Conservation (phyloP, 306 rosid species). For the Gillenia trifoliata region DNA sequence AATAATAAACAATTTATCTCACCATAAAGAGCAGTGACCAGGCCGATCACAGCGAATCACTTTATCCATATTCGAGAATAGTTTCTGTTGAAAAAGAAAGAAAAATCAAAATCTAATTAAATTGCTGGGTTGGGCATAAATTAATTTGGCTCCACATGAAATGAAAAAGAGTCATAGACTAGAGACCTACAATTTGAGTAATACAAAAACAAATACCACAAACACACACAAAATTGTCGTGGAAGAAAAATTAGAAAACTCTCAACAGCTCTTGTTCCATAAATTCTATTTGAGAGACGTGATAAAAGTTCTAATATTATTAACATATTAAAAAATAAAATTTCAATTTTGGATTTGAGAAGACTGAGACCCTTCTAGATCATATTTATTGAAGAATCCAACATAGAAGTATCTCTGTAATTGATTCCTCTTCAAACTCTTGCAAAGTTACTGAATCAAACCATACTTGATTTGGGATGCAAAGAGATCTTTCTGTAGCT, state of each 20-base stretch:
- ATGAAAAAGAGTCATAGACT: neutral
- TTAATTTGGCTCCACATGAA: neutral
- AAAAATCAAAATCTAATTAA: neutral
- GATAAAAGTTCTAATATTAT: neutral
- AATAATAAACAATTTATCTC: conserved; percentile 27
- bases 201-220: neutral
- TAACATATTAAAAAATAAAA: no score
- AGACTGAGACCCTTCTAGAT: neutral
- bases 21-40: conserved; percentile 69
- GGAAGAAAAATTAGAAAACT: neutral
- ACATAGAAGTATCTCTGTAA: neutral
- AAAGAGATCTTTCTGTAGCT: neutral
- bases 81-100: conserved; percentile 49
- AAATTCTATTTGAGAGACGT: neutral
- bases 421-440: neutral
- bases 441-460: neutral
- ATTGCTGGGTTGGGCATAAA: neutral
- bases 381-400: neutral
- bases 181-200: neutral
- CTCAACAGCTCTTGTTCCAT: neutral
- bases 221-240: neutral
- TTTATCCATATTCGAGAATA: conserved; percentile 77
- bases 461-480: neutral
- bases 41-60: conserved; percentile 67
- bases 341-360: neutral